These are phyloP conservation scores for Fusarium cyanostomum DNA, from an alignment of 2,329 filamentous ascomycete genomes.

Conservation along the genomic window DNA sequence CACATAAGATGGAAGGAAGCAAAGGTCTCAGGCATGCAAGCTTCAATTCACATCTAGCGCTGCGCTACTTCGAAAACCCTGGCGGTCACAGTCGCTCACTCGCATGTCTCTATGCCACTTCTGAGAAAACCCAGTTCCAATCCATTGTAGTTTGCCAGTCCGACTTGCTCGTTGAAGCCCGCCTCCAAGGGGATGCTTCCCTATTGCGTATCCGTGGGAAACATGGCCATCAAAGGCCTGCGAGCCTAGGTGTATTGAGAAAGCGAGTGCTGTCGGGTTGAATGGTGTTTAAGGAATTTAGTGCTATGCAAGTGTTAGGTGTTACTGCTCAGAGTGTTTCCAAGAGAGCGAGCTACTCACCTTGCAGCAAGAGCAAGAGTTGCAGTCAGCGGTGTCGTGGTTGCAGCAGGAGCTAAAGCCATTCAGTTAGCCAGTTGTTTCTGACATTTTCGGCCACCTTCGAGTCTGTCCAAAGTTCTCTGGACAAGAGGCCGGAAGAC, in stretches of 20 bases:
- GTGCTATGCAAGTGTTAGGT: conserved; percentile 35
- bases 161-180: conserved; percentile 18
- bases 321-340: background rate
- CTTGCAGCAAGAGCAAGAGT: conserved; percentile 42
- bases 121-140: conserved; percentile 10
- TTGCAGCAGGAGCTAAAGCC: conserved; percentile 36
- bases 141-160: conserved; percentile 12
- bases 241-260: conserved; percentile 3
- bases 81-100: conserved; percentile 32
- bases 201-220: conserved; percentile 12
- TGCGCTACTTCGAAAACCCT: conserved; percentile 35
- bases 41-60: conserved; percentile 37
- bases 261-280: conserved; percentile 22
- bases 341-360: conserved; percentile 13
- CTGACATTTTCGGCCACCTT: background rate
- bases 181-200: conserved; percentile 4
- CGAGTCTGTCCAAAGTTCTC: background rate
- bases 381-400: conserved; percentile 36
- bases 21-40: conserved; percentile 37
- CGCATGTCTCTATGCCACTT: conserved; percentile 38
- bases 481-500: background rate
- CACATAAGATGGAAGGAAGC: conserved; percentile 3
- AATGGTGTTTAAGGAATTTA: conserved; percentile 36
- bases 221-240: conserved; percentile 23
- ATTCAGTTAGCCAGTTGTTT: conserved; percentile 1